Conservation (phyloP, 768 basidiomycete species). For the Xerocomellus chrysenteron region DNA sequence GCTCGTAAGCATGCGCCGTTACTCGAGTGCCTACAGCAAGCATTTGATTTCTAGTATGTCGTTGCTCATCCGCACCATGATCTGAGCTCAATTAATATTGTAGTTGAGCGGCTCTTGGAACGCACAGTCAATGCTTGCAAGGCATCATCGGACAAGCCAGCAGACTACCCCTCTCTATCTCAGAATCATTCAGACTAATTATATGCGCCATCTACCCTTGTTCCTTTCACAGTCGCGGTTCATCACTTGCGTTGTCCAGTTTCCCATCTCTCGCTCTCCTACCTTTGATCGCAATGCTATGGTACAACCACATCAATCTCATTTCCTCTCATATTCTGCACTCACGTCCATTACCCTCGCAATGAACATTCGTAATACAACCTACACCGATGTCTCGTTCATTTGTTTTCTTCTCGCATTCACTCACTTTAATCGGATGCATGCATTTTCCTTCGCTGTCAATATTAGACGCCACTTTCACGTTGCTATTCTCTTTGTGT, state of each 20-base stretch:
- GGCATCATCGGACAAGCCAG: slow-evolving; percentile 26
- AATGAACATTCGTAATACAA: slow-evolving; percentile 40
- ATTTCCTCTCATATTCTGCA: slow-evolving; percentile 27
- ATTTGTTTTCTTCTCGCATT: slow-evolving; percentile 17
- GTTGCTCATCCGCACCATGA: neutral
- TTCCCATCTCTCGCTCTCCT: slow-evolving; percentile 12
- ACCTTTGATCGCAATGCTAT: slow-evolving; percentile 36
- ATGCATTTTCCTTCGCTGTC: slow-evolving; percentile 30
- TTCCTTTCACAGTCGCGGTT: slow-evolving; percentile 8
- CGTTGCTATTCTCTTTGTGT: slow-evolving; percentile 20
- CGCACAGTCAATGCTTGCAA: slow-evolving; percentile 40
- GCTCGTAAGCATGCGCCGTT: slow-evolving; percentile 66
- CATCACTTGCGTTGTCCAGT: slow-evolving; percentile 3
- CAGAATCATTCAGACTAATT: slow-evolving; percentile 25
- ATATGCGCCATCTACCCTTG: slow-evolving; percentile 1
- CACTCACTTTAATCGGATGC: slow-evolving; percentile 25
- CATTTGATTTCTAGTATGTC: slow-evolving; percentile 76
- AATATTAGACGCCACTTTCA: slow-evolving; percentile 25
- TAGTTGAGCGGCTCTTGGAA: slow-evolving; percentile 72
- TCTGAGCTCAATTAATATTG: slow-evolving; percentile 8
- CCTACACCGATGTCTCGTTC: slow-evolving; percentile 24
- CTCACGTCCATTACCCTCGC: slow-evolving; percentile 33
- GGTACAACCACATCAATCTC: slow-evolving; percentile 35
- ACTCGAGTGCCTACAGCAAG: slow-evolving; percentile 73
- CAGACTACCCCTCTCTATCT: slow-evolving; percentile 30